Evolutionary conservation across 2,329 filamentous ascomycete species (phyloP).

Genomic region (Colletotrichum shisoi): DNA sequence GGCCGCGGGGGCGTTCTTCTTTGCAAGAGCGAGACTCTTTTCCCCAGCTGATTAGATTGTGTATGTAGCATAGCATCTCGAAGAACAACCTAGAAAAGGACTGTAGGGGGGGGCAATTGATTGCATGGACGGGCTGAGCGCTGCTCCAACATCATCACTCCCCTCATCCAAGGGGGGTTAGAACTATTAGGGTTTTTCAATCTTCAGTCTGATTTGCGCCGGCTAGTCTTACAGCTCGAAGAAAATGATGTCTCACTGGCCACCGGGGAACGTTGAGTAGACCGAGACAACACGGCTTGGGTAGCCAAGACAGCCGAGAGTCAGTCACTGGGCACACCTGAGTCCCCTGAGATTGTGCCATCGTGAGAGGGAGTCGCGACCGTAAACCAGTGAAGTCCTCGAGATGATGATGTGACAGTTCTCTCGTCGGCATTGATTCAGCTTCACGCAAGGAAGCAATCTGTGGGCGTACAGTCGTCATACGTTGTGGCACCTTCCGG

Average conservation of each 20-base stretch:
- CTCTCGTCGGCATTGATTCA: background rate
- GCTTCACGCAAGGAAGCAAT: background rate
- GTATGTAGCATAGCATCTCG: conserved; percentile 1
- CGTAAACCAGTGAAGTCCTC: background rate
- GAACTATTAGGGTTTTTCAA: background rate
- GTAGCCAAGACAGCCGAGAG: background rate
- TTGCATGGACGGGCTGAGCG: too few relatives aligned
- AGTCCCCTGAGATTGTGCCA: background rate
- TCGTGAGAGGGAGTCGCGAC: too few relatives aligned
- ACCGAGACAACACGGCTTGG: background rate
- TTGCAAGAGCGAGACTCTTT: too few relatives aligned
- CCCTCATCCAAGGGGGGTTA: background rate
- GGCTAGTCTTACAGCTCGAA: too few relatives aligned
- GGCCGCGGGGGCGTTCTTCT: background rate
- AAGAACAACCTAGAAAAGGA: too few relatives aligned
- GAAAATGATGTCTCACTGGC: background rate
- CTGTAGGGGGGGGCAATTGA: too few relatives aligned
- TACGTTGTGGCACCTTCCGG: background rate
- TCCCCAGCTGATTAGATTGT: background rate
- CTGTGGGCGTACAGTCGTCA: background rate
- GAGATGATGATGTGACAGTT: background rate
- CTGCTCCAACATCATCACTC: background rate
- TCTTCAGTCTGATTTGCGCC: too few relatives aligned
- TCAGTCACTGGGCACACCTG: background rate
- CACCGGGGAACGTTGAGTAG: background rate